Evolutionary conservation across 257 asterid genomes (phyloP), one percentile per base, ranked within the genome.

Genomic region (Nicotiana attenuata): DNA sequence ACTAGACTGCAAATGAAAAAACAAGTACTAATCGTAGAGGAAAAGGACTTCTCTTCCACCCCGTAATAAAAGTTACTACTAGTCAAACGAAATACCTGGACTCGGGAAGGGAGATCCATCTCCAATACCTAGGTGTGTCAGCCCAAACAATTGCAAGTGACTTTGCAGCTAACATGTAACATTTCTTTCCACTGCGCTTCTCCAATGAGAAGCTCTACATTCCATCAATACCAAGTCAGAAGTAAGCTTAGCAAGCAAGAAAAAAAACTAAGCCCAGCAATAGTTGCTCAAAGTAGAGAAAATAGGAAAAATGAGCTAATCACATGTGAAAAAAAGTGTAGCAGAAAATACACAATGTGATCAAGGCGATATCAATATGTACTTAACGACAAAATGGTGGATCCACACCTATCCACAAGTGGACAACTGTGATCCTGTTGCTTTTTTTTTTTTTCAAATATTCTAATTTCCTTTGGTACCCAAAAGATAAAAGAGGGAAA

Each of bases 181-280:
- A 89, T 88, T 90, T 95, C 89, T 91, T 93, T 26, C 97, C 97
- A 7, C 84, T 88, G 85, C 57, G 13, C 86, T 92, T 93, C 82
- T 92, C 97, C 87, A 95, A 52, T 20, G 89, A 87, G 57, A 95
- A 92, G 84, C 94, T 91, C 98, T 95, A 93, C 17, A 77, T 29
- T 56, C 35, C 10, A 78, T n/a, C 28, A 60, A 13, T 41, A 80
- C 57, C 33, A 56, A 76, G 64, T 84, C 81, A 90, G 91, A 82
- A 22, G 55, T 28, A 45, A 7, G 11, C 17, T 26, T 57, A 41
- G 52, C 64, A 19, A 71, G 29, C 20, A 78, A 77, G 3, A n/a
- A 60, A 81, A 20, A 20, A 17, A 19, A 67, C 65, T 60, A 64
- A 28, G 35, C 17, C 26, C 10, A 22, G 73, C 76, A 60, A 15